Evolutionary conservation across 2,329 filamentous ascomycete genomes (phyloP).

Genomic region (Aspergillus sojae): DNA sequence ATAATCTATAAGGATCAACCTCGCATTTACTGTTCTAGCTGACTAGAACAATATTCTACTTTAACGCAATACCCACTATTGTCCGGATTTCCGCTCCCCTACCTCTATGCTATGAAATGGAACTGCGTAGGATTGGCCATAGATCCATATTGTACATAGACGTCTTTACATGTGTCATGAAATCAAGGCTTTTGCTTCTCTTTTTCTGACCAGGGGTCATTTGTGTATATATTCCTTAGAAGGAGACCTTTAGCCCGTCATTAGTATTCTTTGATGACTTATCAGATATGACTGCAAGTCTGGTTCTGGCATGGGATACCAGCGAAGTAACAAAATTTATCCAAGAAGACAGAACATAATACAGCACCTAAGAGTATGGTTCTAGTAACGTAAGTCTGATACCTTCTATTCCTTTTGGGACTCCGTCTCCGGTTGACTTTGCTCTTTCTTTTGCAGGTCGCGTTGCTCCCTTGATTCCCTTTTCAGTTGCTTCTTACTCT

Average conservation of each 20-base stretch:
- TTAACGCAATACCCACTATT: conserved; percentile 1
- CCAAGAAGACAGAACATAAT: background rate
- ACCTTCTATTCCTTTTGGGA: background rate
- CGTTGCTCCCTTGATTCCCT: conserved; percentile 49
- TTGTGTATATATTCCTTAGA: background rate
- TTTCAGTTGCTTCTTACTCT: conserved; percentile 45
- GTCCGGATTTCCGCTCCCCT: background rate
- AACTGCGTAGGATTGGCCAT: background rate
- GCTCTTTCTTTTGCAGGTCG: conserved; percentile 11
- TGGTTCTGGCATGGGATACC: background rate
- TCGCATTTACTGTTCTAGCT: background rate
- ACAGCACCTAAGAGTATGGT: background rate
- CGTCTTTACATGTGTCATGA: background rate
- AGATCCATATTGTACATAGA: background rate
- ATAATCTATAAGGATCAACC: conserved; percentile 50
- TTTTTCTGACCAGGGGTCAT: background rate
- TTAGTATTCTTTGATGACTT: background rate
- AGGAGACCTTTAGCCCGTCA: background rate
- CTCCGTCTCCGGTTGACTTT: background rate
- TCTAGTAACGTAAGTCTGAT: background rate
- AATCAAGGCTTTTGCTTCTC: background rate
- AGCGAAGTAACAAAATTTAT: background rate
- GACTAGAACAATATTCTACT: conserved; percentile 3
- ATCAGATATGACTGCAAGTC: background rate
- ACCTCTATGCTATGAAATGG: background rate